A percentile compares a stretch with the other conserved stretches of the same genome.
These are phyloP conservation scores for Hansenula anomala DNA, from an alignment of 1,139 yeast genomes.

Conservation along the genomic window DNA sequence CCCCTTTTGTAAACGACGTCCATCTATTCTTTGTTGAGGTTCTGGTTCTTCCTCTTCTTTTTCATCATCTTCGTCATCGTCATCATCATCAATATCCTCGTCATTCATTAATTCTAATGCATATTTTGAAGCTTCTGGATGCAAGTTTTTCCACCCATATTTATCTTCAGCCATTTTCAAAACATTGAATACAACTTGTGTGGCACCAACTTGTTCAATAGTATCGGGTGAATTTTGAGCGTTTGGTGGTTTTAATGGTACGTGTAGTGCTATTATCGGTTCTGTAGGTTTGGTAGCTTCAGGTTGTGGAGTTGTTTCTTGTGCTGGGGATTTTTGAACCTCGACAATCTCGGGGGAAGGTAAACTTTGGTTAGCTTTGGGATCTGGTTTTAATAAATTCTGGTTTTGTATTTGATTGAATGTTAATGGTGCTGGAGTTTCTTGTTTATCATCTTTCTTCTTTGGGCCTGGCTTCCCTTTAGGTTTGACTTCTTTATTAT, in stretches of 20 bases:
- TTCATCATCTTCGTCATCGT: slow-evolving; percentile 52
- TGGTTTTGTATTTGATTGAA: slow-evolving; percentile 18
- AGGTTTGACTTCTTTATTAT: slow-evolving; percentile 3
- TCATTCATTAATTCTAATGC: slow-evolving; percentile 61
- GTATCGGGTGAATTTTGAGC: slow-evolving; percentile 15
- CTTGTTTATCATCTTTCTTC: background rate
- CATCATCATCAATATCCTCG: slow-evolving; percentile 55
- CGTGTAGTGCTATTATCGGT: slow-evolving; percentile 49
- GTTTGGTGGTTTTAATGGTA: slow-evolving; percentile 42
- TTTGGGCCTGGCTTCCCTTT: slow-evolving; percentile 2
- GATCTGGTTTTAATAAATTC: slow-evolving; percentile 15
- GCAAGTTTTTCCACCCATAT: slow-evolving; percentile 74
- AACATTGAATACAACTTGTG: slow-evolving; percentile 76
- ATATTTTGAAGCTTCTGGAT: slow-evolving; percentile 52
- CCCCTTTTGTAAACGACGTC: slow-evolving; percentile 37
- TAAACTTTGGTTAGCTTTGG: slow-evolving; percentile 11
- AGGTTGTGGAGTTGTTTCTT: background rate
- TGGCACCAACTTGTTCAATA: slow-evolving; percentile 40
- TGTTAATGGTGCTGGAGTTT: slow-evolving; percentile 4
- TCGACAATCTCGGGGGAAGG: slow-evolving; percentile 23
- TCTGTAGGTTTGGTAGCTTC: slow-evolving; percentile 13
- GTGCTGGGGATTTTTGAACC: slow-evolving; percentile 11
- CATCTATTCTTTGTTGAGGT: slow-evolving; percentile 22
- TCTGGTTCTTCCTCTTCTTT: slow-evolving; percentile 26
- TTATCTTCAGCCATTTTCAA: slow-evolving; percentile 77